These are phyloP conservation scores for Hortiboletus rubellus DNA, from an alignment of 1,284 basidiomycete species.

Conservation along the genomic window DNA sequence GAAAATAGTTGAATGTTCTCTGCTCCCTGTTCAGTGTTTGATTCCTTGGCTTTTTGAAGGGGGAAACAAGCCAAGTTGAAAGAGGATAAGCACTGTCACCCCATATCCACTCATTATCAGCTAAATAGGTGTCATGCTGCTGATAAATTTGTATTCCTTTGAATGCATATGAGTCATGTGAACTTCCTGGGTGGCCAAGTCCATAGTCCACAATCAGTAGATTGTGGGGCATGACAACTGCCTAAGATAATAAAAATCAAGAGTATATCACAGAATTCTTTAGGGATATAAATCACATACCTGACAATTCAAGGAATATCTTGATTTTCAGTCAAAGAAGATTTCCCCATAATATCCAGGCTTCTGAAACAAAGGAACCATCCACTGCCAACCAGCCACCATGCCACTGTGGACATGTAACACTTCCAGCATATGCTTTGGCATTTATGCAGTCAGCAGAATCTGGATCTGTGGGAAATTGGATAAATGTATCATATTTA, in stretches of 20 bases:
- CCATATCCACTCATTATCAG: constrained; percentile 15
- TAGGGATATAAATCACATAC: neutral
- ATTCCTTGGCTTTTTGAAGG: constrained; percentile 4
- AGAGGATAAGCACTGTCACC: constrained; percentile 4
- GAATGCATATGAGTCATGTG: constrained; percentile 19
- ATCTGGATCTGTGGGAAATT: no score
- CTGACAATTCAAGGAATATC: neutral
- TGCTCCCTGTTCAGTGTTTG: neutral
- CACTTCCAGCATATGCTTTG: no score
- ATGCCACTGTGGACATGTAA: no score
- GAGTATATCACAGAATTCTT: neutral
- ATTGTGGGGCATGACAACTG: constrained; percentile 4
- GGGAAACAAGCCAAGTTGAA: constrained; percentile 4
- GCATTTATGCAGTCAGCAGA: no score
- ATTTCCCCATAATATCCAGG: neutral
- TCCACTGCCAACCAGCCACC: no score
- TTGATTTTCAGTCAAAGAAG: no score
- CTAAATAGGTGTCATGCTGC: neutral
- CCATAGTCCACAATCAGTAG: constrained; percentile 17
- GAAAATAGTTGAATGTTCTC: neutral
- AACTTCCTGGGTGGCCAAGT: constrained; percentile 15
- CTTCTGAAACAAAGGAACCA: no score
- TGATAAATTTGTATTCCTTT: constrained; percentile 4
- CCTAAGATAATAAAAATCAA: neutral
- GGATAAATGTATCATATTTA: no score